A percentile compares a stretch with the other conserved stretches of the same genome.
phyloP scores from a whole-genome alignment of 768 basidiomycete species.

The Collybia sp. region DNA sequence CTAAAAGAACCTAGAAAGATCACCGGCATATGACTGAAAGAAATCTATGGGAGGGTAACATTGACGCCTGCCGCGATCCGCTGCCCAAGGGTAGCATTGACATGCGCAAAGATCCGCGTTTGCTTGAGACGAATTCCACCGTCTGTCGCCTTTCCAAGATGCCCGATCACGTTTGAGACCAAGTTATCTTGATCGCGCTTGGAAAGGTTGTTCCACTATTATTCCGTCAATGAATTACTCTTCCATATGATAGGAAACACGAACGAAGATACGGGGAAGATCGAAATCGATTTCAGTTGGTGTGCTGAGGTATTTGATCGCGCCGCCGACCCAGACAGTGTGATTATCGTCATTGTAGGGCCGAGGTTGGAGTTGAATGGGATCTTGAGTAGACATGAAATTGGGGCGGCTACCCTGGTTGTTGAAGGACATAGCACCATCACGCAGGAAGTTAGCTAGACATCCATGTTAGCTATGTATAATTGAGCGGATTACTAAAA shows the following conservation, averaged over 20 bases:
- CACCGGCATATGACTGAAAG: too few relatives aligned
- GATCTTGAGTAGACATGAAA: conserved; percentile 29
- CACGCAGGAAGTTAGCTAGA: conserved; percentile 33
- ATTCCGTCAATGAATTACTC: not conserved
- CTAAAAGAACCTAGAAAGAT: too few relatives aligned
- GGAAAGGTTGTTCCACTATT: conserved; percentile 27
- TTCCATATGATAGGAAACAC: not conserved
- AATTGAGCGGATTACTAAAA: not conserved
- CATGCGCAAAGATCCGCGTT: conserved; percentile 29
- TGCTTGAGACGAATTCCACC: conserved; percentile 22
- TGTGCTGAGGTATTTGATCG: conserved; percentile 27
- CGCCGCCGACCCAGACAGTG: conserved; percentile 35
- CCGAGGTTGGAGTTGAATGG: conserved; percentile 24
- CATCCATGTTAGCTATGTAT: not conserved
- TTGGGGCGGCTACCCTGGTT: conserved; percentile 36
- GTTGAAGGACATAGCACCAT: conserved; percentile 27
- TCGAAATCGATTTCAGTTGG: conserved; percentile 34
- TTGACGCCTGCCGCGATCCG: conserved; percentile 28
- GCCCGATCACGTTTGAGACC: conserved; percentile 31
- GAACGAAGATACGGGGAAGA: conserved; percentile 27
- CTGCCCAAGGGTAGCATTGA: conserved; percentile 27
- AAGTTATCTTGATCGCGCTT: conserved; percentile 28
- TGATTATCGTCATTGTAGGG: conserved; percentile 34
- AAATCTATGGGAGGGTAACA: conserved; percentile 4
- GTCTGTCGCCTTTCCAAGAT: conserved; percentile 28